A percentile compares a stretch with the other conserved stretches of the same genome.
Evolutionary conservation across 768 basidiomycete species (phyloP).

Genomic region (Chalciporus sphaerocephalus): DNA sequence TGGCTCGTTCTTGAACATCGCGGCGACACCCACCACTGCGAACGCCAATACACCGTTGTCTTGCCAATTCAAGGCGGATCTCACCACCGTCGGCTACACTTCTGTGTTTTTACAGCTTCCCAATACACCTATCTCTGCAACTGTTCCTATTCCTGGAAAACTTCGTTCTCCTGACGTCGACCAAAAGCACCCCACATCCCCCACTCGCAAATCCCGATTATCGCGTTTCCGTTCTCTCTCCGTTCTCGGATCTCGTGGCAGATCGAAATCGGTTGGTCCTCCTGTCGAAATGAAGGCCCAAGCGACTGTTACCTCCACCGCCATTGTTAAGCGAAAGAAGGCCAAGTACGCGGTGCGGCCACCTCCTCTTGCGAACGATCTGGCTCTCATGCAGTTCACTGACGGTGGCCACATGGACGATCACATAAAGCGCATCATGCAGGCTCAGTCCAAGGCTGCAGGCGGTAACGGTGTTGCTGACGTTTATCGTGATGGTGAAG

Average conservation of each 20-base stretch:
- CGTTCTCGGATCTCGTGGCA: slow-evolving; percentile 38
- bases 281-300: slow-evolving; percentile 24
- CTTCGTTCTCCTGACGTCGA: slow-evolving; percentile 1
- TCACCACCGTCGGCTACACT: slow-evolving; percentile 61
- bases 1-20: slow-evolving; percentile 44
- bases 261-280: slow-evolving; percentile 34
- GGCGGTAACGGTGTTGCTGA: slow-evolving; percentile 39
- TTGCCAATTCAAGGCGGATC: slow-evolving; percentile 48
- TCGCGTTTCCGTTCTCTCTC: slow-evolving; percentile 52
- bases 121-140: slow-evolving; percentile 39
- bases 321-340: slow-evolving; percentile 49
- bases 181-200: slow-evolving; percentile 18
- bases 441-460: slow-evolving; percentile 47
- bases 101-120: slow-evolving; percentile 60
- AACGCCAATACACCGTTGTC: slow-evolving; percentile 37
- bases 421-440: slow-evolving; percentile 52
- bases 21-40: slow-evolving; percentile 38
- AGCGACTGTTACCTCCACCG: slow-evolving; percentile 19
- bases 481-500: slow-evolving; percentile 56
- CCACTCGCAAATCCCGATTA: slow-evolving; percentile 27
- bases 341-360: slow-evolving; percentile 43
- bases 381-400: slow-evolving; percentile 64
- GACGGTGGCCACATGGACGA: slow-evolving; percentile 59
- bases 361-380: slow-evolving; percentile 57
- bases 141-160: slow-evolving; percentile 9